Evolutionary conservation across 345 rosid species (phyloP).

Genomic region (Streptanthus diversifolius): DNA sequence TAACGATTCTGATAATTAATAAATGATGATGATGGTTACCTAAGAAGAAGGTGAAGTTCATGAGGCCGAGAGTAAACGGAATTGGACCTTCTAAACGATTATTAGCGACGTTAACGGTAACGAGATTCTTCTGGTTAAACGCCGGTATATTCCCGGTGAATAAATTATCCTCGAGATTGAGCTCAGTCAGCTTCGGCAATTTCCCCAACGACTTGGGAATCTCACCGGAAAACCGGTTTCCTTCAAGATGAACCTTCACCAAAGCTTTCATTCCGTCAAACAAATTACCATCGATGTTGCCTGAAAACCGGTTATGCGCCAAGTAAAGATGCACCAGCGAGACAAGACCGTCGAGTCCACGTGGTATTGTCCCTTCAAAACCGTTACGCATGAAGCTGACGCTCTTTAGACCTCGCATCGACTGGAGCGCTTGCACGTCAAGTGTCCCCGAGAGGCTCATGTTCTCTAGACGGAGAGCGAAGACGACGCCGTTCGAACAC

Average conservation of each 20-base stretch:
- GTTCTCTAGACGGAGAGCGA: constrained; percentile 47
- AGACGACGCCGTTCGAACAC: constrained; percentile 41
- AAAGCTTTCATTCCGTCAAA: constrained; percentile 51
- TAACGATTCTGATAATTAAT: neutral
- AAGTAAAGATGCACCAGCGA: constrained; percentile 47
- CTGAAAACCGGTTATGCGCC: constrained; percentile 55
- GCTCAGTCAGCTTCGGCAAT: constrained; percentile 40
- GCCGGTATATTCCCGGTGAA: constrained; percentile 56
- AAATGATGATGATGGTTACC: constrained; percentile 35
- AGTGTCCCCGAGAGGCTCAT: constrained; percentile 55
- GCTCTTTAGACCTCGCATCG: constrained; percentile 39
- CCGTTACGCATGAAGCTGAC: constrained; percentile 59
- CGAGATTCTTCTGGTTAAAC: constrained; percentile 40
- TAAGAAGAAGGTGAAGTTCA: constrained; percentile 40
- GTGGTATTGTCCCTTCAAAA: constrained; percentile 58
- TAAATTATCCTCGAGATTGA: constrained; percentile 53
- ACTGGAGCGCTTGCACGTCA: constrained; percentile 40
- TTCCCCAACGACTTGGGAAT: constrained; percentile 53
- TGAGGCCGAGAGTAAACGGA: constrained; percentile 40
- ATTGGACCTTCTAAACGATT: constrained; percentile 55
- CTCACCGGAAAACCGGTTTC: constrained; percentile 49
- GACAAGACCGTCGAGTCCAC: constrained; percentile 35
- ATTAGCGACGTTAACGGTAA: constrained; percentile 42
- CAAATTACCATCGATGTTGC: constrained; percentile 39
- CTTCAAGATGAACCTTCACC: constrained; percentile 48